Conservation (phyloP, 1,284 basidiomycete species). For the Volvariella volvacea region DNA sequence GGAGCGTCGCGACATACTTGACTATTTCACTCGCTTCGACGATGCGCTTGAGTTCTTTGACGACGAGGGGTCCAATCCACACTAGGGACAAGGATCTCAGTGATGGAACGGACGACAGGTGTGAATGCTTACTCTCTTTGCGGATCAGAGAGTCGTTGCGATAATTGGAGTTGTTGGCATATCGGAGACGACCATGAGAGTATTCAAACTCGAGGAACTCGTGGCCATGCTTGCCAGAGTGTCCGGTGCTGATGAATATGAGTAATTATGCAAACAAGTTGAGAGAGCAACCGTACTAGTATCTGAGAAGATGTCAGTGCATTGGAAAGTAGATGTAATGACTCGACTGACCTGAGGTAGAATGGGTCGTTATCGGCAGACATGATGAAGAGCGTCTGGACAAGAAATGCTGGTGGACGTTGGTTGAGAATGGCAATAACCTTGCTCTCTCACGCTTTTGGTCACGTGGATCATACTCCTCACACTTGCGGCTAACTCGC, state of each 20-base stretch:
- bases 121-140: constrained; percentile 83
- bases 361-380: constrained; percentile 41
- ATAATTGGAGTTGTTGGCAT: constrained; percentile 99
- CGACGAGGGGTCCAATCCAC: constrained; percentile 89
- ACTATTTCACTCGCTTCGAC: constrained; percentile 95
- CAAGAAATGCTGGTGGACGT: no score
- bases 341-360: constrained; percentile 66
- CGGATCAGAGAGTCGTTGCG: constrained; percentile 94
- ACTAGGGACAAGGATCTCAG: constrained; percentile 42
- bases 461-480: no score
- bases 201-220: constrained; percentile 99
- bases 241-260: constrained; percentile 65
- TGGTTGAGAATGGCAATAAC: no score
- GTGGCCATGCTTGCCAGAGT: constrained; percentile 94
- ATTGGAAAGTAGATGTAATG: constrained; percentile 4
- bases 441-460: no score
- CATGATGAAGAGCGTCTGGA: constrained; percentile 24
- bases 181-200: constrained; percentile 90
- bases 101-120: not conserved
- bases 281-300: constrained; percentile 58
- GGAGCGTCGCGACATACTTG: constrained; percentile 54
- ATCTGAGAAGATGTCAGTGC: constrained; percentile 39
- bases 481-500: no score
- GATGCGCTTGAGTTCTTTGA: constrained; percentile 91
- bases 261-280: constrained; percentile 1